phyloP scores from a whole-genome alignment of 1,284 basidiomycete species.

The Xerocomus amazonicus region DNA sequence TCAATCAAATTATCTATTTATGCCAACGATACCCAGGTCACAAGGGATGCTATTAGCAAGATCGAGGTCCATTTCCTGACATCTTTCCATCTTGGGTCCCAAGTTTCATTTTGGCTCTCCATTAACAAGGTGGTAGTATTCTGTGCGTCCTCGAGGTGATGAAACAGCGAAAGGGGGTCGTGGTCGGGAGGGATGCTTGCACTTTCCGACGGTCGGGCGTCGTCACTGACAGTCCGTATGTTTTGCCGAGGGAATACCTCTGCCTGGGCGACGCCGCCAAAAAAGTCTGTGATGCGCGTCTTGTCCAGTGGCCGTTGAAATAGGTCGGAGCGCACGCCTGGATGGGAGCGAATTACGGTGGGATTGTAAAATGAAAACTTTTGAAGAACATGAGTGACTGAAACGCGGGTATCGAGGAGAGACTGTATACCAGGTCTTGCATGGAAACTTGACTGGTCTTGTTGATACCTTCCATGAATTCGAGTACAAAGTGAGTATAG shows the following conservation, averaged over 20 bases:
- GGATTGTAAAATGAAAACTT: constrained; percentile 83
- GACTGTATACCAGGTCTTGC: constrained; percentile 72
- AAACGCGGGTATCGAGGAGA: not conserved
- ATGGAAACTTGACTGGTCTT: constrained; percentile 84
- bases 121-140: not conserved
- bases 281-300: constrained; percentile 91
- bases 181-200: constrained; percentile 1
- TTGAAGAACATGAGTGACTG: constrained; percentile 3
- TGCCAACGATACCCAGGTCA: constrained; percentile 29
- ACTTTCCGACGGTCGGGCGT: not conserved
- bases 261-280: constrained; percentile 87
- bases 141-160: not conserved
- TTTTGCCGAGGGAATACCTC: constrained; percentile 47
- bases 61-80: constrained; percentile 31
- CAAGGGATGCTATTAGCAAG: constrained; percentile 22
- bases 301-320: constrained; percentile 67
- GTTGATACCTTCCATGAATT: constrained; percentile 90
- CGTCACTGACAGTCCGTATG: not conserved
- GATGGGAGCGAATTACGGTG: constrained; percentile 74
- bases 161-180: not conserved
- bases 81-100: constrained; percentile 24
- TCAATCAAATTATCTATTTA: constrained; percentile 10
- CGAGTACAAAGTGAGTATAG: constrained; percentile 89
- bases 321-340: constrained; percentile 84
- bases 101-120: constrained; percentile 6